phyloP scores from a whole-genome alignment of 352 stramenopile genomes.

The Sclerospora graminicola region DNA sequence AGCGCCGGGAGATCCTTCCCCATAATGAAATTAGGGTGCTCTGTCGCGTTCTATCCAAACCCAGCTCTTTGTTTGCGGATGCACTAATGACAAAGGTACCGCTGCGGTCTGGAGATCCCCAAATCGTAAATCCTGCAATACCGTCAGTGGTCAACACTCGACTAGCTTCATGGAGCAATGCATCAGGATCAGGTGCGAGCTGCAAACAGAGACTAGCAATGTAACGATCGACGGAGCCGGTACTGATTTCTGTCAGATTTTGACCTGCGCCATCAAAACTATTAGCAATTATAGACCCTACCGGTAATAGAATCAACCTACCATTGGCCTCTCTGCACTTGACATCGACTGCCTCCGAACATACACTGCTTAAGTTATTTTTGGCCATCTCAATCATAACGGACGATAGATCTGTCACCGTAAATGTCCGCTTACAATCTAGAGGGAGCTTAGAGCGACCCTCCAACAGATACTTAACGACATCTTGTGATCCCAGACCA shows the following conservation, averaged over 20 bases:
- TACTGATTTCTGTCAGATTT: constrained; percentile 23
- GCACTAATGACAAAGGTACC: constrained; percentile 24
- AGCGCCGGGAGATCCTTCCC: constrained; percentile 33
- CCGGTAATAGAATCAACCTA: constrained; percentile 1
- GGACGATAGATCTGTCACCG: constrained; percentile 33
- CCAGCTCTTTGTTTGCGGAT: constrained; percentile 22
- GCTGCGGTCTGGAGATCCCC: constrained; percentile 33
- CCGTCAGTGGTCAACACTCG: constrained; percentile 30
- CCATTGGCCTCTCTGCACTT: constrained; percentile 31
- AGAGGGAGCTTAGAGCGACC: constrained; percentile 4
- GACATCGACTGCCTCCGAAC: constrained; percentile 6
- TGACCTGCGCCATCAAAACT: constrained; percentile 18
- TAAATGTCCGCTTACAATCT: constrained; percentile 19
- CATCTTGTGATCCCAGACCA: constrained; percentile 35
- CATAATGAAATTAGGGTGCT: constrained; percentile 36
- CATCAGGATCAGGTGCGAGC: constrained; percentile 35
- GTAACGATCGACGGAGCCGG: constrained; percentile 33
- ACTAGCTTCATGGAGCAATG: constrained; percentile 30
- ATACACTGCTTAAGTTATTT: constrained; percentile 15
- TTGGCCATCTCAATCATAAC: constrained; percentile 31
- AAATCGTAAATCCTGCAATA: constrained; percentile 47
- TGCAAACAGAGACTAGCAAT: constrained; percentile 42
- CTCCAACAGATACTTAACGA: constrained; percentile 17
- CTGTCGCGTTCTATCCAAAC: constrained; percentile 13
- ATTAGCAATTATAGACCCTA: not conserved